Evolutionary conservation across 257 asterid genomes (phyloP), one percentile per base, ranked within the genome.

Genomic region (Prunella vulgaris): DNA sequence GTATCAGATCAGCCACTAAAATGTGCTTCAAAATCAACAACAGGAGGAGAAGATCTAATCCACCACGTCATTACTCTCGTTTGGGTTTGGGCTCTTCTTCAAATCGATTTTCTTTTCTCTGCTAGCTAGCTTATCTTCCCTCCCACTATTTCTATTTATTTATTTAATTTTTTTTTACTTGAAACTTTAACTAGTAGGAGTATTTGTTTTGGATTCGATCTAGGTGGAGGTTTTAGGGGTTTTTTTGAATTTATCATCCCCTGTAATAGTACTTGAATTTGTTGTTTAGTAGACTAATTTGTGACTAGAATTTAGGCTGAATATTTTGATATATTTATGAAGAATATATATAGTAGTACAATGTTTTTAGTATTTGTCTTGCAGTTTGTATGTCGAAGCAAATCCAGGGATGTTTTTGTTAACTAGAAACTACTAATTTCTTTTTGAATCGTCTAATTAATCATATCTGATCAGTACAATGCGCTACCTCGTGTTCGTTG

Each of bases 21-120:
- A 63, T 78, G 76, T 78, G 88, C 85, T 76, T 81, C 9, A 85
- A 83, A 79, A 80, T 91, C 64, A 83, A 73, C 85, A 73, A 72
- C 8, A 46, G 21, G 65, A 73, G 92, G 52, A 76, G 86, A 46
- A 81, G 66, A 60, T 60, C 71, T 54, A 81, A 81, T 37, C 68
- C 74, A n/a, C 86, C 81, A 22, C 74, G 80, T 30, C 66, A 74
- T 53, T 37, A 54, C 22, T 60, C 6, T 33, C 38, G 3, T 7
- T 20, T 1, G 37, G 15, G 14, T 59, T 22, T 18, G 44, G n/a
- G n/a, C n/a, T n/a, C n/a, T n/a, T n/a, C n/a, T n/a, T 72, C 57
- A 2, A 28, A 35, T 58, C 20, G 17, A 1, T 24, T 60, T n/a
- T n/a, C 70, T 51, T 78, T 71, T 54, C 80, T 74, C 71, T 74